Conservation (phyloP, 768 basidiomycete genomes). For the Amanita fuliginea region DNA sequence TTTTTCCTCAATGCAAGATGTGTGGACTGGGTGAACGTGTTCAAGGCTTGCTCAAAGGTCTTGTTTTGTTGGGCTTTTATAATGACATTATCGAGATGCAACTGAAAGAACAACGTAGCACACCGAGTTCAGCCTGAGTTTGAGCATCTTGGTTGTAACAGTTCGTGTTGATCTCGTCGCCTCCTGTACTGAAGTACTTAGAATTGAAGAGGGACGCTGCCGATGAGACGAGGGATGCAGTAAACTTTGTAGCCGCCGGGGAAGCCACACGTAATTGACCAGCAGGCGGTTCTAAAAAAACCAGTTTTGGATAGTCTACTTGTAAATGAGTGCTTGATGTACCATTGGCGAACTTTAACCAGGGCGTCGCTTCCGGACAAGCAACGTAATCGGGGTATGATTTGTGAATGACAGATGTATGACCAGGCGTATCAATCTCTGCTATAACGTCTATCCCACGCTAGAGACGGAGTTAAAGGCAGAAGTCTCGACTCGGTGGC, state of each 20-base stretch:
- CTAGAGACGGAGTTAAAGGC: constrained; percentile 17
- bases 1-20: constrained; percentile 39
- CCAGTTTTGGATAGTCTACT: neutral
- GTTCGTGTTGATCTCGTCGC: constrained; percentile 65
- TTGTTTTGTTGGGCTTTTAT: constrained; percentile 22
- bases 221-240: constrained; percentile 37
- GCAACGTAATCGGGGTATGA: constrained; percentile 70
- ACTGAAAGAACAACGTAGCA: constrained; percentile 6
- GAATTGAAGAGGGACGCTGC: constrained; percentile 42
- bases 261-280: constrained; percentile 73
- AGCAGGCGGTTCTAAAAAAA: constrained; percentile 56
- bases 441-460: constrained; percentile 66
- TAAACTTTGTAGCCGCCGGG: constrained; percentile 48
- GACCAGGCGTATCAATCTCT: constrained; percentile 81
- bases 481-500: neutral
- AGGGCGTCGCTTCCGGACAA: constrained; percentile 49
- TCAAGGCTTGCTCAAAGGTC: constrained; percentile 55
- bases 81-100: neutral
- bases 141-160: constrained; percentile 53
- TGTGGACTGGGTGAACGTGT: constrained; percentile 43
- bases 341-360: constrained; percentile 50
- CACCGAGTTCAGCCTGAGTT: constrained; percentile 45
- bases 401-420: constrained; percentile 57
- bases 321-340: neutral
- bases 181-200: constrained; percentile 65